phyloP scores from a whole-genome alignment of 805 yeast genomes.

The Candida verbasci region DNA sequence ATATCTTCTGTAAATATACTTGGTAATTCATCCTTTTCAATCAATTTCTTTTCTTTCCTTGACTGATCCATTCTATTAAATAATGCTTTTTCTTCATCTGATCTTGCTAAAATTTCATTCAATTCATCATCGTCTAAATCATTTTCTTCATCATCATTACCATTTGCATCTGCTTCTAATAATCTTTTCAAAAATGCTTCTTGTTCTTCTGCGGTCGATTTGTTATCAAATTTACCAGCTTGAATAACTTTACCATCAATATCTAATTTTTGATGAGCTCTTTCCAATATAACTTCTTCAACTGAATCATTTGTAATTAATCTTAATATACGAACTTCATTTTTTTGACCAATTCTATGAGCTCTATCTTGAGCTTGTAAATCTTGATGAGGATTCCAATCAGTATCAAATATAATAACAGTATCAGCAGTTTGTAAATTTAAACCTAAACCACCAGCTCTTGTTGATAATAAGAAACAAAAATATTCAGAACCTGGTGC shows the following conservation, averaged over 20 bases:
- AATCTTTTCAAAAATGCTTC: slow-evolving; percentile 71
- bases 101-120: slow-evolving; percentile 67
- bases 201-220: slow-evolving; percentile 82
- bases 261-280: slow-evolving; percentile 79
- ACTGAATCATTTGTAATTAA: slow-evolving; percentile 78
- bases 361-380: slow-evolving; percentile 89
- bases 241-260: slow-evolving; percentile 88
- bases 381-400: slow-evolving; percentile 92
- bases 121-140: slow-evolving; percentile 64
- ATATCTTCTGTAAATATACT: slow-evolving; percentile 69
- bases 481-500: slow-evolving; percentile 74
- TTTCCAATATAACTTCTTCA: slow-evolving; percentile 76
- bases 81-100: slow-evolving; percentile 53
- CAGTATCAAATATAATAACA: slow-evolving; percentile 80
- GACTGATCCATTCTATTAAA: slow-evolving; percentile 61
- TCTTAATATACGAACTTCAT: slow-evolving; percentile 78
- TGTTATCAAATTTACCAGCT: slow-evolving; percentile 87
- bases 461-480: slow-evolving; percentile 72
- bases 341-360: slow-evolving; percentile 85
- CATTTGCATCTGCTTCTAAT: slow-evolving; percentile 63
- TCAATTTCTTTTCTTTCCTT: slow-evolving; percentile 50
- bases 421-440: slow-evolving; percentile 87
- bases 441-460: slow-evolving; percentile 88
- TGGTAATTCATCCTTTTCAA: slow-evolving; percentile 71
- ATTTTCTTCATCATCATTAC: slow-evolving; percentile 52